Evolutionary conservation across 1,139 yeast genomes (phyloP), one percentile per base, ranked within the genome.

Genomic region (Nakaseomyces kungkrabaensis): DNA sequence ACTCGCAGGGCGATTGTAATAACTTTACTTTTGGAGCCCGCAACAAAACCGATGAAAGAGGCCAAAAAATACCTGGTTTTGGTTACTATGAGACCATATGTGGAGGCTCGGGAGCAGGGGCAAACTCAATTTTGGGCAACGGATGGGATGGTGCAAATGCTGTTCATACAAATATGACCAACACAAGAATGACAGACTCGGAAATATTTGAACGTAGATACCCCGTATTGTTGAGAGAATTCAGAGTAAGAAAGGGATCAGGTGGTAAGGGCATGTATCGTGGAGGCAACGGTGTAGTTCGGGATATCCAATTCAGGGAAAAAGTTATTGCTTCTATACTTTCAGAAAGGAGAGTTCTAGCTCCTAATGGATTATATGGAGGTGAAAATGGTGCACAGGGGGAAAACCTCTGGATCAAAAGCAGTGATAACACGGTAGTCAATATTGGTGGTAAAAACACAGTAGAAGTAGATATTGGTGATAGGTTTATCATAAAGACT

Each of bases 1-100:
- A 82, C 52, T 83, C 90, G 4, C 90, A 85, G 58, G 86, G 88
- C 41, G 82, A 85, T 49, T 77, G 85, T 64, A 84, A 84, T 65
- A 85, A 83, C 61, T 73, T 83, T 54, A 84, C 89, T 1, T 85
- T 85, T 60, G 87, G 87, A 8, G 68, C 69, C 40, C 77, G 77
- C 48, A 74, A 72, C 40, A 66, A 63, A 37, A 38, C 25, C 5
- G 70, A 68, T 48, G 56, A 66, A 10, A 52, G 67, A 46, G 77
- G 76, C 8, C 68, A 70, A 5, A 67, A 68, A 38, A 56, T 65
- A 37, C 68, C 70, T 40, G 84, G 84, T 0, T 82, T 82, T 62
- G 89, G 88, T 0, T 81, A 81, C 66, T 81, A 81, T 61, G 89
- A 83, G 60, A 82, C 87, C 0, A 81, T 81, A 54, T 82, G 83